Evolutionary conservation across 768 basidiomycete genomes (phyloP), one percentile per base, ranked within the genome.

Genomic region (Lentinula lateritia): DNA sequence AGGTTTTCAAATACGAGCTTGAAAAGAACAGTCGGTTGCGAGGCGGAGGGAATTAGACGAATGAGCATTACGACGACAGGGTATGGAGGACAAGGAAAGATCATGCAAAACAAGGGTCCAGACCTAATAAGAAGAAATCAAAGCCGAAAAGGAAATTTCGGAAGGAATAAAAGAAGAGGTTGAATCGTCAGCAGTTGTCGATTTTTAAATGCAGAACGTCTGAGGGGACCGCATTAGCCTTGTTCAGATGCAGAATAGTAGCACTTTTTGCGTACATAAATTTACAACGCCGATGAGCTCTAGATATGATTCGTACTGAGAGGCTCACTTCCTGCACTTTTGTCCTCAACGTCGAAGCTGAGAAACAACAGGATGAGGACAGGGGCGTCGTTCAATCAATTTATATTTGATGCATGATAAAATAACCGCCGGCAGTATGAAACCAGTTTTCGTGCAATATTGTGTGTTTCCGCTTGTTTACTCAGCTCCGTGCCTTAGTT

Each of bases 21-120:
- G 71, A 88, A 87, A 65, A 86, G 76, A 62, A 90, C 81, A 45
- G 81, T 78, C 12, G 85, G 80, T 36, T 79, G 66, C 45, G 80
- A 74, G 4, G 77, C 75, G 34, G 74, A 68, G 23, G 78, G 76
- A 35, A 76, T 56, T 62, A 89, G 81, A 69, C 79, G 79, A 68
- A 89, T 81, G 66, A 83, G 73, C 88, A 89, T 89, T 63, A 61
- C 35, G 28, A 35, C 16, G 41, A 56, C 9, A 13, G 3, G 13
- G 2, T 39, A 39, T 38, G 9, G 53, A 28, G 28, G 3, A 28
- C 35, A 55, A 28, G 28, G 41, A 39, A 28, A 43, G 39, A 58
- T 5, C 55, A 56, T 56, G 10, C 55, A 45, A 28, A 56, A 56
- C n/a, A 54, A 54, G 35, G 35, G 20, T 20, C n/a, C 35, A 53